Percentiles rank a stretch among this genome's conserved stretches.
These are phyloP conservation scores for Posidonia oceanica DNA, from an alignment of 116 monocot genomes.

Conservation along the genomic window DNA sequence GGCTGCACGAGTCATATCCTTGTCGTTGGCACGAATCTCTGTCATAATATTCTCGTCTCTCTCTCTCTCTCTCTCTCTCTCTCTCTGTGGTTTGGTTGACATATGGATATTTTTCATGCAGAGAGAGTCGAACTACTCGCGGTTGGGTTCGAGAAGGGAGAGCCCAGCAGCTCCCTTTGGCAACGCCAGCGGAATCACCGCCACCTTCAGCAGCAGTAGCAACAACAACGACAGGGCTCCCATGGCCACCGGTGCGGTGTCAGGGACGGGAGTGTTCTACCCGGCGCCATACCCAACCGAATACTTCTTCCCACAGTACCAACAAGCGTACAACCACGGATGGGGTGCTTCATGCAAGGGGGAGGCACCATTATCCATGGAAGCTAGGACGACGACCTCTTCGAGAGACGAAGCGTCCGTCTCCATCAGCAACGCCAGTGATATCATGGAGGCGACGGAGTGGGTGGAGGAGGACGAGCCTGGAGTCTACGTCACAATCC, in stretches of 20 bases:
- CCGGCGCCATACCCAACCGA: slow-evolving; percentile 57
- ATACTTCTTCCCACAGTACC: slow-evolving; percentile 31
- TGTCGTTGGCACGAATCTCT: too few species aligned
- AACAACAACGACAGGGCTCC: background rate
- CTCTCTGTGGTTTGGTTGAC: too few species aligned
- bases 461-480: slow-evolving; percentile 84
- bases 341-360: slow-evolving; percentile 3
- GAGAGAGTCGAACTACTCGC: slow-evolving; percentile 45
- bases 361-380: slow-evolving; percentile 25
- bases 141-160: slow-evolving; percentile 42
- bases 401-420: slow-evolving; percentile 57
- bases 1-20: too few species aligned
- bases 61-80: too few species aligned
- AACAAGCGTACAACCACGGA: slow-evolving; percentile 4
- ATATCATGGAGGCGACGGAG: slow-evolving; percentile 39
- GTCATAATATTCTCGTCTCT: too few species aligned
- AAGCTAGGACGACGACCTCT: slow-evolving; percentile 52
- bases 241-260: background rate
- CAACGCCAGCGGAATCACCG: background rate
- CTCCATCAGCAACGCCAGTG: slow-evolving; percentile 56
- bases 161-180: slow-evolving; percentile 22
- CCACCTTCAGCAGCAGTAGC: background rate
- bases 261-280: slow-evolving; percentile 5
- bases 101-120: slow-evolving; percentile 4
- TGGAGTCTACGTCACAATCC: slow-evolving; percentile 74